Evolutionary conservation across 1,284 basidiomycete species (phyloP).

Genomic region (Melampsora occidentalis): DNA sequence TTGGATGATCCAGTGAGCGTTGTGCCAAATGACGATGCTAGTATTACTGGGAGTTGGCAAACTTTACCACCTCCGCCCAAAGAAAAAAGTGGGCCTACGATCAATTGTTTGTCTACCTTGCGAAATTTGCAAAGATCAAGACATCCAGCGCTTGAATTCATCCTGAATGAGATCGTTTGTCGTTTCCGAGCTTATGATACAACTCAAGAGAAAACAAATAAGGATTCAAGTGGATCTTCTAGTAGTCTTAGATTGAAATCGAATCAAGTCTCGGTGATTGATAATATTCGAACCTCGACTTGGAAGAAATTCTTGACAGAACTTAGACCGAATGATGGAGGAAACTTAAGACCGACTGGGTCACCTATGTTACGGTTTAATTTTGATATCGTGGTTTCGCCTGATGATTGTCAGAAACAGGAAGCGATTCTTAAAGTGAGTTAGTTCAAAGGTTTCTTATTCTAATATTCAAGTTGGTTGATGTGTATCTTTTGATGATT

Average conservation of each 20-base stretch:
- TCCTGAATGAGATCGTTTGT: constrained; percentile 64
- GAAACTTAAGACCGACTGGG: constrained; percentile 79
- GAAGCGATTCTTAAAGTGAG: constrained; percentile 69
- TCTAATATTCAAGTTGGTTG: too few relatives aligned
- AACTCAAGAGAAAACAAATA: background rate
- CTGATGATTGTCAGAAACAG: constrained; percentile 65
- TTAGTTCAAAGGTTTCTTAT: background rate
- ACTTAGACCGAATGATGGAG: constrained; percentile 73
- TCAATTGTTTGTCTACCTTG: background rate
- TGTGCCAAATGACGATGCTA: constrained; percentile 6
- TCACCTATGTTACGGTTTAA: constrained; percentile 91
- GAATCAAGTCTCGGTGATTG: constrained; percentile 69
- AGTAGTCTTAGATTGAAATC: constrained; percentile 66
- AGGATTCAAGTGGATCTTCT: background rate
- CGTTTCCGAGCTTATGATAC: constrained; percentile 46
- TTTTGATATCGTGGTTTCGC: constrained; percentile 69
- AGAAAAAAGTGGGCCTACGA: background rate
- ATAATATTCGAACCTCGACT: constrained; percentile 96
- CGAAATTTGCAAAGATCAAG: constrained; percentile 27
- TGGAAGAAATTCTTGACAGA: constrained; percentile 95
- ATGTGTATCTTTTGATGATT: background rate
- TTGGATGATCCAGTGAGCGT: constrained; percentile 55
- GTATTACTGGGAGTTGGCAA: constrained; percentile 40
- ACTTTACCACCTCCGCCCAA: constrained; percentile 22
- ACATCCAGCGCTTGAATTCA: constrained; percentile 69